phyloP scores from a whole-genome alignment of 495 filamentous ascomycete genomes.

The Penicillium antarcticum region DNA sequence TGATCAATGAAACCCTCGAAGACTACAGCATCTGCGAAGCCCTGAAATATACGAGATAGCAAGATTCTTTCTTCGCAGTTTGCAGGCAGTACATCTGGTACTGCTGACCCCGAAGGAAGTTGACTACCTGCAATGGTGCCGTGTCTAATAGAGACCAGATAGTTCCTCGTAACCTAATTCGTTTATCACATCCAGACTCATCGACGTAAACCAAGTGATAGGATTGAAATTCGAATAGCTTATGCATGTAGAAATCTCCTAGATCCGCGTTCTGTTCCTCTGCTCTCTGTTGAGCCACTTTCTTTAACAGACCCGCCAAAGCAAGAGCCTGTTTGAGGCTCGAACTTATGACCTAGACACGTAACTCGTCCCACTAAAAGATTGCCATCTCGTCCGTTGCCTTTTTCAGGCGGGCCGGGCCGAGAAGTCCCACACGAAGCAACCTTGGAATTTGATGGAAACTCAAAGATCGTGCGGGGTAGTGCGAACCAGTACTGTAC shows the following conservation, averaged over 20 bases:
- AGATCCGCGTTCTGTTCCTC: constrained; percentile 31
- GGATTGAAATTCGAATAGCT: constrained; percentile 24
- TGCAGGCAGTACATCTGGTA: constrained; percentile 36
- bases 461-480: too few relatives aligned
- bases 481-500: too few relatives aligned
- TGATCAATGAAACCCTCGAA: constrained; percentile 39
- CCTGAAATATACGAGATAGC: constrained; percentile 25
- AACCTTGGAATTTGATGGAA: too few relatives aligned
- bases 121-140: constrained; percentile 24
- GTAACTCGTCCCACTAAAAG: constrained; percentile 16
- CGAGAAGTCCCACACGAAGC: too few relatives aligned
- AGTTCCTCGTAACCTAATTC: constrained; percentile 18
- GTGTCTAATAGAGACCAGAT: constrained; percentile 26
- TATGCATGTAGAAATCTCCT: constrained; percentile 30
- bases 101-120: constrained; percentile 26
- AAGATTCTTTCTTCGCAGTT: constrained; percentile 32
- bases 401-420: too few relatives aligned
- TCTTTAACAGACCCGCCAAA: constrained; percentile 8
- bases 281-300: constrained; percentile 13
- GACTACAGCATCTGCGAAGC: constrained; percentile 28
- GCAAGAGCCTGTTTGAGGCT: constrained; percentile 6
- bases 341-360: not conserved
- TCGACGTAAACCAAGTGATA: constrained; percentile 34
- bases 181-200: constrained; percentile 30
- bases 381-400: constrained; percentile 16